These are phyloP conservation scores for Singerocomus rubriflavus DNA, from an alignment of 1,284 basidiomycete species.

Conservation along the genomic window DNA sequence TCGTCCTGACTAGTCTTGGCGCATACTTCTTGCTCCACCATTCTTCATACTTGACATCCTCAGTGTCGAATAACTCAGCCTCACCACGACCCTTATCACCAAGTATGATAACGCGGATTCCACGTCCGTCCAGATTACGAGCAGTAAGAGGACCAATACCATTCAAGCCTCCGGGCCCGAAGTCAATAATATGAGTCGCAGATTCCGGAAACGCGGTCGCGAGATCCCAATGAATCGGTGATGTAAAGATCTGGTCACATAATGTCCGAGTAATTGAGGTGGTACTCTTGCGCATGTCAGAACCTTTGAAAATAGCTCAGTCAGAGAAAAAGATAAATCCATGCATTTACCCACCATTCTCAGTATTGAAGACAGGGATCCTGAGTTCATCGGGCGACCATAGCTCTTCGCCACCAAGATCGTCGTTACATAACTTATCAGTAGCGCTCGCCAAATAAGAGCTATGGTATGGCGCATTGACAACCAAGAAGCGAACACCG, in stretches of 20 bases:
- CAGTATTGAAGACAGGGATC: constrained; percentile 91
- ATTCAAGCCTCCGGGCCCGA: constrained; percentile 91
- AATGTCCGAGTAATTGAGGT: constrained; percentile 78
- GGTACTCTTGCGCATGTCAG: constrained; percentile 68
- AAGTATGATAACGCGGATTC: constrained; percentile 83
- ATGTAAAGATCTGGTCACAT: constrained; percentile 91
- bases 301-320: constrained; percentile 49
- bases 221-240: constrained; percentile 89
- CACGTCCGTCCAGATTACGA: constrained; percentile 89
- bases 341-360: constrained; percentile 63
- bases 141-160: constrained; percentile 92
- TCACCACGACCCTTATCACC: constrained; percentile 86
- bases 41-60: constrained; percentile 71
- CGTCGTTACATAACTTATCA: constrained; percentile 70
- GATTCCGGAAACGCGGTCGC: constrained; percentile 86
- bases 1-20: constrained; percentile 85
- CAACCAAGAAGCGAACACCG: constrained; percentile 88
- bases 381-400: constrained; percentile 77
- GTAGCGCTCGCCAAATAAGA: constrained; percentile 78
- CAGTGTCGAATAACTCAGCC: constrained; percentile 78
- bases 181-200: constrained; percentile 94
- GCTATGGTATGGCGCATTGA: constrained; percentile 96
- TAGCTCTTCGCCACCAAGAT: constrained; percentile 75
- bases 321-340: constrained; percentile 7
- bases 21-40: constrained; percentile 91